A percentile compares a stretch with the other conserved stretches of the same genome.
Evolutionary conservation across 768 basidiomycete species (phyloP).

Genomic region (Hebeloma cylindrosporum): DNA sequence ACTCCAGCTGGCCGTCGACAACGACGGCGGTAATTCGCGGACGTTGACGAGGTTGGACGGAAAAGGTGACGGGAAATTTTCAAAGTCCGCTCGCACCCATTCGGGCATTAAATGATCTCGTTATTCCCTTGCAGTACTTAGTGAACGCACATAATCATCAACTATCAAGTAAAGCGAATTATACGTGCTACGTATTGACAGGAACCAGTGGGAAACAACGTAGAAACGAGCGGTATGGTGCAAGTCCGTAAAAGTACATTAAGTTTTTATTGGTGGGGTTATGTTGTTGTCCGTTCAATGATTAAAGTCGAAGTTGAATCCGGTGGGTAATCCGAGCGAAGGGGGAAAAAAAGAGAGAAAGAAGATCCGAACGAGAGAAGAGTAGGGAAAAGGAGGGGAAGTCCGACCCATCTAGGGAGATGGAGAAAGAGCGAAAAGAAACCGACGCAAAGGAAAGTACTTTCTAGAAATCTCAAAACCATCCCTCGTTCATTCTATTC

Average conservation of each 20-base stretch:
- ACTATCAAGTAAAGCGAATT: no score
- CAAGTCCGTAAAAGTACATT: constrained; percentile 31
- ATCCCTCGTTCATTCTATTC: constrained; percentile 2
- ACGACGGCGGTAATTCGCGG: constrained; percentile 3
- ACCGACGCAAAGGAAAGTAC: neutral
- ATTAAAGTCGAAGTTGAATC: constrained; percentile 1
- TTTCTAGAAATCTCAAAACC: constrained; percentile 4
- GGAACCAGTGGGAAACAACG: no score
- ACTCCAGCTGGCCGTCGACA: neutral
- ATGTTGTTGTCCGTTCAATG: constrained; percentile 8
- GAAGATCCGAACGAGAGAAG: neutral
- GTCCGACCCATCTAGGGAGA: no score
- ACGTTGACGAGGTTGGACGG: neutral
- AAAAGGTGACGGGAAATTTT: constrained; percentile 10
- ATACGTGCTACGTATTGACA: no score
- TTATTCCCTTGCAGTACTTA: no score
- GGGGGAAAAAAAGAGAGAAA: neutral
- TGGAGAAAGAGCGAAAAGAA: constrained; percentile 10
- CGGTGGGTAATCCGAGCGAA: neutral
- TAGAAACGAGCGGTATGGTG: neutral
- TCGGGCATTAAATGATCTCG: neutral
- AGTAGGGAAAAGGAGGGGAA: constrained; percentile 4
- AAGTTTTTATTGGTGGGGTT: constrained; percentile 20
- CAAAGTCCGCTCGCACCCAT: constrained; percentile 12
- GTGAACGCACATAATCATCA: no score